Evolutionary conservation across 2,329 filamentous ascomycete species (phyloP).

Genomic region (Rhexocercosporidium sp.): DNA sequence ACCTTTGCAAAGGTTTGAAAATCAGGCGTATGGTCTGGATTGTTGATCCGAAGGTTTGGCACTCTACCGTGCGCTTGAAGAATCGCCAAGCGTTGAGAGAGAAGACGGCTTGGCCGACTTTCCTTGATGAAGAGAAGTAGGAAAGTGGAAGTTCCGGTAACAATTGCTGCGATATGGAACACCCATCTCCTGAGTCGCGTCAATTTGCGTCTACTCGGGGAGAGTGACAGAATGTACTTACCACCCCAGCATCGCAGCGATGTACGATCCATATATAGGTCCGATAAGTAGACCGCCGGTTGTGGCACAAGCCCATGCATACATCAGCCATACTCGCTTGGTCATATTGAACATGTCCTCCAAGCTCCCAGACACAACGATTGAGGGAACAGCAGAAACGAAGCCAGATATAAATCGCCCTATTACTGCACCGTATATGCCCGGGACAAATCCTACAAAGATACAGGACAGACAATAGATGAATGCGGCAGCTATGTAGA

Average conservation of each 20-base stretch:
- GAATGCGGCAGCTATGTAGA: constrained; percentile 44
- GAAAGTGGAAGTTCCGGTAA: constrained; percentile 43
- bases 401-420: constrained; percentile 51
- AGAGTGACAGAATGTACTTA: constrained; percentile 24
- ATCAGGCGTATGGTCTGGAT: constrained; percentile 48
- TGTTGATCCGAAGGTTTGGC: constrained; percentile 39
- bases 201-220: background rate
- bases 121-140: constrained; percentile 48
- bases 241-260: constrained; percentile 47
- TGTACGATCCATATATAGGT: constrained; percentile 50
- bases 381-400: constrained; percentile 52
- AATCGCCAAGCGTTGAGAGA: constrained; percentile 43
- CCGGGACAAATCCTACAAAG: constrained; percentile 46
- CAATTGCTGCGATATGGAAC: constrained; percentile 49
- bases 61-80: constrained; percentile 32
- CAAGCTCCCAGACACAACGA: constrained; percentile 53
- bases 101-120: constrained; percentile 50
- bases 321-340: constrained; percentile 53
- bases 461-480: constrained; percentile 45
- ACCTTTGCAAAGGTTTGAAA: constrained; percentile 45
- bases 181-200: constrained; percentile 48
- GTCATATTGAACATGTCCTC: constrained; percentile 55
- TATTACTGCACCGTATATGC: constrained; percentile 45
- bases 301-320: constrained; percentile 50
- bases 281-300: constrained; percentile 51